Evolutionary conservation across 306 rosid species (phyloP).

Genomic region (Glycine latifolia): DNA sequence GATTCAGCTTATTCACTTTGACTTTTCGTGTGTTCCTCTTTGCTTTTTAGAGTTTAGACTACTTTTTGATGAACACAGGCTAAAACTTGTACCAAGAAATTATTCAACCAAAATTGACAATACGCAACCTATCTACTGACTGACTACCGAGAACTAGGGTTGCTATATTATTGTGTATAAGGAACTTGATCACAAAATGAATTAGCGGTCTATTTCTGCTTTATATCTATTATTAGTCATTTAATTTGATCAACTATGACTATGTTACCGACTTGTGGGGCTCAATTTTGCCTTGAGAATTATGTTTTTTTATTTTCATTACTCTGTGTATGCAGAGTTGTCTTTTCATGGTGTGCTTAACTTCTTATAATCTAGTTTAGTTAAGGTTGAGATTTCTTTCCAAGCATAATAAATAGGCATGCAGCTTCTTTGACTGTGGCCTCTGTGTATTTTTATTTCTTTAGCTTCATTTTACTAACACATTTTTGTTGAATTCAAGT

Average conservation of each 20-base stretch:
- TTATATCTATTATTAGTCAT: no score
- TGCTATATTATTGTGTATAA: no score
- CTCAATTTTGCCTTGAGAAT: neutral
- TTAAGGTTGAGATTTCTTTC: neutral
- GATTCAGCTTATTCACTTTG: conserved; percentile 14
- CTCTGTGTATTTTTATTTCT: neutral
- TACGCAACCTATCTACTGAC: neutral
- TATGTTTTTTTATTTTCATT: neutral
- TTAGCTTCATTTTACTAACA: neutral
- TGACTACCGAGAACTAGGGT: neutral
- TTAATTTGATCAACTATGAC: no score
- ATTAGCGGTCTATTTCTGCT: no score
- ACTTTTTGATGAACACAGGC: neutral
- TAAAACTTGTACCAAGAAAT: neutral
- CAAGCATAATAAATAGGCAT: neutral
- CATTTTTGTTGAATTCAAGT: conserved; percentile 1
- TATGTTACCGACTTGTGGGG: neutral
- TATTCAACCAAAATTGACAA: neutral
- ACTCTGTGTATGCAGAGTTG: neutral
- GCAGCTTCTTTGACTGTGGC: neutral
- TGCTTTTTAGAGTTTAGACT: neutral
- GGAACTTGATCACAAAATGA: no score
- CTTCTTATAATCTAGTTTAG: neutral
- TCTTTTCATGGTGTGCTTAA: conserved; percentile 9
- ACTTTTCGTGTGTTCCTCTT: neutral